Evolutionary conservation across 345 rosid genomes (phyloP).

Genomic region (Brassica nigra): DNA sequence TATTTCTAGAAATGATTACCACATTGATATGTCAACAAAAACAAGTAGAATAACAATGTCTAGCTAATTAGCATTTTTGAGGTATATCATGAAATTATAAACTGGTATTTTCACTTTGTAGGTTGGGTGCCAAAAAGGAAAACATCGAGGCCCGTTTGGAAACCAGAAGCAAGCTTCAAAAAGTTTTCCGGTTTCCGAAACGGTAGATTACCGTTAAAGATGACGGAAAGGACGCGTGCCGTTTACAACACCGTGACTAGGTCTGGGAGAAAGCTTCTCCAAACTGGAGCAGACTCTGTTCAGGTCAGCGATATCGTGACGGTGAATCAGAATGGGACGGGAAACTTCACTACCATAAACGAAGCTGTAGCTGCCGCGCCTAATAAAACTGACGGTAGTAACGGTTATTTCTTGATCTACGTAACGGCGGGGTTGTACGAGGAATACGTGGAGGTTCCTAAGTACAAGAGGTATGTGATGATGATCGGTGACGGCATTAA

Average conservation of each 20-base stretch:
- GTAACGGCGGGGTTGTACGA: slow-evolving; percentile 74
- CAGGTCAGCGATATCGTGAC: slow-evolving; percentile 60
- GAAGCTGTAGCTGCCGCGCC: slow-evolving; percentile 82
- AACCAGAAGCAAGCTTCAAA: slow-evolving; percentile 40
- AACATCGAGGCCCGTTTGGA: slow-evolving; percentile 37
- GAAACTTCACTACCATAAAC: slow-evolving; percentile 69
- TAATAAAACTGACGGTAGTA: slow-evolving; percentile 52
- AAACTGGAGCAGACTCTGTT: slow-evolving; percentile 40
- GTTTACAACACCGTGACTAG: slow-evolving; percentile 52
- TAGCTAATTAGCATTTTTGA: not conserved
- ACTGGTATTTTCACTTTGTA: not conserved
- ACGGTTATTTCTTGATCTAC: slow-evolving; percentile 80
- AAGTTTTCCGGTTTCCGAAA: slow-evolving; percentile 43
- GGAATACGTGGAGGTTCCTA: slow-evolving; percentile 70
- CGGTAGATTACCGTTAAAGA: slow-evolving; percentile 56
- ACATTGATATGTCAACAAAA: not conserved
- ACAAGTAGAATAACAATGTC: not conserved
- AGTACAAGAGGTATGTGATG: slow-evolving; percentile 73
- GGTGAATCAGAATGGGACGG: slow-evolving; percentile 70
- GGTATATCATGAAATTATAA: not conserved
- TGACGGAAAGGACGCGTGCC: slow-evolving; percentile 53
- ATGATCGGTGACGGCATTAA: slow-evolving; percentile 92
- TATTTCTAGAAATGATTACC: not conserved
- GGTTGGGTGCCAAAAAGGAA: slow-evolving; percentile 39
- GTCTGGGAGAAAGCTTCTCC: slow-evolving; percentile 58